phyloP scores from a whole-genome alignment of 176 grass and related monocot species.

The Tillandsia leiboldiana region DNA sequence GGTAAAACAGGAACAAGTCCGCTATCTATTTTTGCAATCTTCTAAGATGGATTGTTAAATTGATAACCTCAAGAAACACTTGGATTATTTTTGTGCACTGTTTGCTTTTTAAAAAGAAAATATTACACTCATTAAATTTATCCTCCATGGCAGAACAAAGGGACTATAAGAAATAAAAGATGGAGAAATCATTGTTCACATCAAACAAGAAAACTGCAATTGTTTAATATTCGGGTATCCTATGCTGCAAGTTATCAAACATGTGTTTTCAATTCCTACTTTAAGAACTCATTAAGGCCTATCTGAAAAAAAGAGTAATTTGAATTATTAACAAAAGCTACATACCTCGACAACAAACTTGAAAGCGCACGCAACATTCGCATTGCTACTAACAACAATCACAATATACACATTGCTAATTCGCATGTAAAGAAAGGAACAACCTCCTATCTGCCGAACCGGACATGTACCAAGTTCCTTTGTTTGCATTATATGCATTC shows the following conservation, averaged over 20 bases:
- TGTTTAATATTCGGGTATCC: not conserved
- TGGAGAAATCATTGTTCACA: not conserved
- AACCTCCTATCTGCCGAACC: constrained; percentile 85
- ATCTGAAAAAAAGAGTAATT: not conserved
- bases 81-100: not conserved
- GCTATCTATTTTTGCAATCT: not conserved
- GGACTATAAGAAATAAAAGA: not conserved
- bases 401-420: constrained; percentile 96
- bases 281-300: not conserved
- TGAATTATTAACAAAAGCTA: not conserved
- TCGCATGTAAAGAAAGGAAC: constrained; percentile 92
- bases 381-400: constrained; percentile 90
- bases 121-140: not conserved
- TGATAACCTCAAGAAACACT: not conserved
- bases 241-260: not conserved
- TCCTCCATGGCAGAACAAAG: not conserved
- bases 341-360: constrained; percentile 91
- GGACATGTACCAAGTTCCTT: constrained; percentile 90
- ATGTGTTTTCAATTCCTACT: not conserved
- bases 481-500: constrained; percentile 96
- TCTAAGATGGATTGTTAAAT: not conserved
- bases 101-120: not conserved
- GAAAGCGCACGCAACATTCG: constrained; percentile 85
- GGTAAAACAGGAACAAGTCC: not conserved
- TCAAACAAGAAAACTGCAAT: not conserved